Percentiles rank a stretch among this genome's conserved stretches.
phyloP scores from a whole-genome alignment of 768 basidiomycete genomes.

The Xerocomus potaroensis region DNA sequence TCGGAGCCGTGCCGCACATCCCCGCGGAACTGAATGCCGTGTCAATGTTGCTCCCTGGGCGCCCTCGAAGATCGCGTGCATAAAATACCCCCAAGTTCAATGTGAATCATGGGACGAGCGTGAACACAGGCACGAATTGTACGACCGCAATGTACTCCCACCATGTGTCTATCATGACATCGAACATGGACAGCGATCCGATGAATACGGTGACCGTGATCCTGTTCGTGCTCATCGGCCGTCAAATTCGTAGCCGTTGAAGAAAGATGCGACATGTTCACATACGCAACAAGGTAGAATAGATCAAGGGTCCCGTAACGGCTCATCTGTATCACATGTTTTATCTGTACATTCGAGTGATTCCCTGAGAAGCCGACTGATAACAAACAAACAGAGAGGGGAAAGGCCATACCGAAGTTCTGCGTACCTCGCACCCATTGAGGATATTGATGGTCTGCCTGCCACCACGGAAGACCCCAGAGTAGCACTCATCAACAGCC shows the following conservation, averaged over 20 bases:
- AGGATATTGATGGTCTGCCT: conserved; percentile 92
- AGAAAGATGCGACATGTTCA: too few species aligned
- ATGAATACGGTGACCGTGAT: background rate
- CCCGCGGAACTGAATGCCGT: background rate
- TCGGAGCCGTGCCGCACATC: background rate
- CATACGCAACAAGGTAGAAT: background rate
- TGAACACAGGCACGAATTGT: background rate
- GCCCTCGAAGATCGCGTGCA: too few species aligned
- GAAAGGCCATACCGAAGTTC: too few species aligned
- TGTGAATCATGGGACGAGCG: too few species aligned
- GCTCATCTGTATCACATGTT: background rate
- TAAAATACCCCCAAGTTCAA: too few species aligned
- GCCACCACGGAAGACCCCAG: conserved; percentile 96
- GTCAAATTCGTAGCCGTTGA: too few species aligned
- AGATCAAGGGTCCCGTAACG: background rate
- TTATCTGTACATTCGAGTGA: background rate
- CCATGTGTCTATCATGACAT: background rate
- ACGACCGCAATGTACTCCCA: background rate
- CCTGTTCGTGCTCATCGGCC: background rate
- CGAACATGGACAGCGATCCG: background rate
- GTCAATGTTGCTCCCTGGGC: too few species aligned
- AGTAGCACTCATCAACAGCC: conserved; percentile 99
- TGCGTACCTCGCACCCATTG: too few species aligned
- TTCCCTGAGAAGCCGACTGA: background rate
- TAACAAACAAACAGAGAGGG: background rate